These are phyloP conservation scores for Plenodomus biglobosus DNA, from an alignment of 2,329 filamentous ascomycete genomes.

Conservation along the genomic window DNA sequence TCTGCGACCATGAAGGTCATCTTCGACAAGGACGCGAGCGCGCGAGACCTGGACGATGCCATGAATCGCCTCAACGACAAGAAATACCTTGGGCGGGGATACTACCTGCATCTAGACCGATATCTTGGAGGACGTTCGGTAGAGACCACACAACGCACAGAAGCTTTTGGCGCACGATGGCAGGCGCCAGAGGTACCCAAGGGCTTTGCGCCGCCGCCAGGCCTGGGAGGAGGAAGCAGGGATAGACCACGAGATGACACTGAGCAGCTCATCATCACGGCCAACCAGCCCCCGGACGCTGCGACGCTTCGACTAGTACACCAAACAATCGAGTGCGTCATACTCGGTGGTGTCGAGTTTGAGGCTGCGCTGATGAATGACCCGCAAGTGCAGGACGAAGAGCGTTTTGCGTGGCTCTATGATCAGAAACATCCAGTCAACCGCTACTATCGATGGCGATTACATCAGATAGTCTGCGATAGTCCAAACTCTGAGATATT, in stretches of 20 bases:
- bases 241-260: constrained; percentile 26
- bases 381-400: constrained; percentile 78
- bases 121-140: constrained; percentile 30
- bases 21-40: constrained; percentile 35
- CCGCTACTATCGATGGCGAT: constrained; percentile 89
- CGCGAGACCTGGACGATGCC: constrained; percentile 33
- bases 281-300: constrained; percentile 75
- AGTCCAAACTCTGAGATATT: constrained; percentile 31
- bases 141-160: constrained; percentile 25
- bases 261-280: constrained; percentile 37
- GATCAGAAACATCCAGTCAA: constrained; percentile 70
- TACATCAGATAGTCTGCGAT: constrained; percentile 82
- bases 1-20: constrained; percentile 35
- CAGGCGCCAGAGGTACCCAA: constrained; percentile 32
- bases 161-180: constrained; percentile 37
- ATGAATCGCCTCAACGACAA: constrained; percentile 40
- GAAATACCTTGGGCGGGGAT: constrained; percentile 37
- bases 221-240: constrained; percentile 28
- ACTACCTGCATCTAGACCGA: constrained; percentile 40
- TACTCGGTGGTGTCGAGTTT: constrained; percentile 81
- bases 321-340: constrained; percentile 77
- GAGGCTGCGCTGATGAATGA: constrained; percentile 90
- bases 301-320: constrained; percentile 82
- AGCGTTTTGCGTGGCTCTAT: constrained; percentile 94
- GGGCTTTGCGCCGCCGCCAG: constrained; percentile 32